Conservation (phyloP, 176 grass and related monocot species). For the Panicum miliaceum region DNA sequence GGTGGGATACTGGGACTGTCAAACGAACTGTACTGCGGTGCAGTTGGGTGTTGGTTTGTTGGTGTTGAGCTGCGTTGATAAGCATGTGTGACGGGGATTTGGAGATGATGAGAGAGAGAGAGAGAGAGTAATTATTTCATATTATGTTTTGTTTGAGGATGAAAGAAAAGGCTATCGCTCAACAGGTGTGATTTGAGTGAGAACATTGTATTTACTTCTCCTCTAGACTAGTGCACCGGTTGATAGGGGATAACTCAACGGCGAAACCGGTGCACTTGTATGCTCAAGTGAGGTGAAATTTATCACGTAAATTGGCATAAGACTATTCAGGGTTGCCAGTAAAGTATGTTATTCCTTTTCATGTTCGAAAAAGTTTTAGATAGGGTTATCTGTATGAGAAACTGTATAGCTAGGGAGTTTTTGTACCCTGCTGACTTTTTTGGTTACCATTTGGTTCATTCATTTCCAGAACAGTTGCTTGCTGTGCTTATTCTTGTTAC, state of each 20-base stretch:
- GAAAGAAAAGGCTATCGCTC: not conserved
- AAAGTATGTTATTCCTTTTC: not conserved
- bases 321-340: not conserved
- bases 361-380: not conserved
- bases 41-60: not conserved
- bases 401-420: not conserved
- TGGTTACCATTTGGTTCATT: not conserved
- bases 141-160: not conserved
- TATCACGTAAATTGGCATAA: not conserved
- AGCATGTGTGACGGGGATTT: not conserved
- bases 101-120: not conserved
- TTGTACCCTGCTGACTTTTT: not conserved
- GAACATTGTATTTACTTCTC: not conserved
- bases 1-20: not conserved
- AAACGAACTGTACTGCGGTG: not conserved
- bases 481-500: not conserved
- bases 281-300: slow-evolving; percentile 1
- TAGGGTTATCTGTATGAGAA: slow-evolving; percentile 2
- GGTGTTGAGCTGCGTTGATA: not conserved
- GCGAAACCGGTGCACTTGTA: not conserved
- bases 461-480: not conserved
- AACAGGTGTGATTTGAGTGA: not conserved
- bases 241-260: not conserved
- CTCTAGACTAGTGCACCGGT: not conserved
- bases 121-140: not conserved